Percentiles rank a stretch among this genome's conserved stretches.
Conservation (phyloP, 176 grass and related monocot species). For the Carex cristatella region DNA sequence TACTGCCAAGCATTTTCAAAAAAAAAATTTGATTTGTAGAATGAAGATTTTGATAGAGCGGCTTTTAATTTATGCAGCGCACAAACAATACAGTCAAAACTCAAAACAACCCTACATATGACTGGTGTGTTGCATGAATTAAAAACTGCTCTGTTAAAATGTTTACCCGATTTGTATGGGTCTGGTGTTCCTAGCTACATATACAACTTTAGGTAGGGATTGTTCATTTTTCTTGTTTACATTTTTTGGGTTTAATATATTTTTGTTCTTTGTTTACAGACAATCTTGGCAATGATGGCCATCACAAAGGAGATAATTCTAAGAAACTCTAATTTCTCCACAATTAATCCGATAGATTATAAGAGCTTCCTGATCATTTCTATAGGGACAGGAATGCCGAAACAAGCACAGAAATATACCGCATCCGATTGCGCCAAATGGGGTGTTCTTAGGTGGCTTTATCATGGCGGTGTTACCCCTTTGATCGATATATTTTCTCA, state of each 20-base stretch:
- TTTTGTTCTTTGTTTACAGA: constrained; percentile 28
- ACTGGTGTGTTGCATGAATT: no score
- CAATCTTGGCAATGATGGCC: constrained; percentile 41
- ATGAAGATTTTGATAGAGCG: no score
- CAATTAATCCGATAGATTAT: constrained; percentile 34
- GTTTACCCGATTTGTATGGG: not conserved
- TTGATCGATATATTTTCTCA: constrained; percentile 60
- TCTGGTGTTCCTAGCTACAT: not conserved
- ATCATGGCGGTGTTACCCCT: constrained; percentile 35
- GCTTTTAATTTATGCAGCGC: no score
- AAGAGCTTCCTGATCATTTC: constrained; percentile 69
- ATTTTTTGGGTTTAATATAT: not conserved
- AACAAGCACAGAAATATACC: constrained; percentile 29
- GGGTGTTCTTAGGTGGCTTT: constrained; percentile 70
- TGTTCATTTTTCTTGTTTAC: not conserved
- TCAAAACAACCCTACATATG: no score
- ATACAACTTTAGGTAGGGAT: not conserved
- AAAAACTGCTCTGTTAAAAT: no score
- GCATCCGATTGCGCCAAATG: constrained; percentile 42
- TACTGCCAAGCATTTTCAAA: no score
- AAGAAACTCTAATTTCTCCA: constrained; percentile 34
- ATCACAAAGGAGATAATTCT: constrained; percentile 45
- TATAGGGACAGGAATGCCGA: constrained; percentile 48
- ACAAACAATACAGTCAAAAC: no score
- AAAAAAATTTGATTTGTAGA: not conserved